These are phyloP conservation scores for Metschnikowia cubensis DNA, from an alignment of 805 yeast species.

Conservation along the genomic window DNA sequence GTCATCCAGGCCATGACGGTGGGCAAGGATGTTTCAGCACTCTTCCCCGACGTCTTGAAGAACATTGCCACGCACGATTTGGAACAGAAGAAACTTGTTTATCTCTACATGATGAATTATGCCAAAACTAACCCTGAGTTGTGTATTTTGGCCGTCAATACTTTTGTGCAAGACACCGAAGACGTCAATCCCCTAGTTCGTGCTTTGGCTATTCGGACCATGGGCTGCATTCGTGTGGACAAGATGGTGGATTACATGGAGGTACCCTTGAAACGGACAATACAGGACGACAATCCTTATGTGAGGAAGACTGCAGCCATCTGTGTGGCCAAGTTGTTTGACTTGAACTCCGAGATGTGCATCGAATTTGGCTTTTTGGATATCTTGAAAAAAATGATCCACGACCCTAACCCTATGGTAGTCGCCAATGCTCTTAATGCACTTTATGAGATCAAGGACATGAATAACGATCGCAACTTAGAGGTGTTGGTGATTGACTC, in stretches of 20 bases:
- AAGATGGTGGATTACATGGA: conserved; percentile 94
- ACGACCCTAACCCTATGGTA: conserved; percentile 94
- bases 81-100: conserved; percentile 94
- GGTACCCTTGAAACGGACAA: conserved; percentile 78
- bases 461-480: conserved; percentile 48
- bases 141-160: conserved; percentile 92
- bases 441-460: conserved; percentile 73
- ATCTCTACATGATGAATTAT: conserved; percentile 92
- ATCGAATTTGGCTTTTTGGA: conserved; percentile 83
- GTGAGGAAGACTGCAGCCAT: conserved; percentile 97
- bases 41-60: conserved; percentile 94
- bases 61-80: conserved; percentile 95
- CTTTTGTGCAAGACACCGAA: conserved; percentile 91
- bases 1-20: conserved; percentile 98
- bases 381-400: conserved; percentile 59
- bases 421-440: conserved; percentile 92
- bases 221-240: conserved; percentile 97
- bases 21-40: conserved; percentile 91
- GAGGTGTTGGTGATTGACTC: conserved; percentile 36
- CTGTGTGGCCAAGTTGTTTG: conserved; percentile 93
- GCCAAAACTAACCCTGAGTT: conserved; percentile 96
- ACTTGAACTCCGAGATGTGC: conserved; percentile 74
- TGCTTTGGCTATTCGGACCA: conserved; percentile 94
- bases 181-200: conserved; percentile 96
- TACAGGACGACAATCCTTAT: conserved; percentile 91